Conservation (phyloP, 1,284 basidiomycete species). For the Amylostereum chailletii region DNA sequence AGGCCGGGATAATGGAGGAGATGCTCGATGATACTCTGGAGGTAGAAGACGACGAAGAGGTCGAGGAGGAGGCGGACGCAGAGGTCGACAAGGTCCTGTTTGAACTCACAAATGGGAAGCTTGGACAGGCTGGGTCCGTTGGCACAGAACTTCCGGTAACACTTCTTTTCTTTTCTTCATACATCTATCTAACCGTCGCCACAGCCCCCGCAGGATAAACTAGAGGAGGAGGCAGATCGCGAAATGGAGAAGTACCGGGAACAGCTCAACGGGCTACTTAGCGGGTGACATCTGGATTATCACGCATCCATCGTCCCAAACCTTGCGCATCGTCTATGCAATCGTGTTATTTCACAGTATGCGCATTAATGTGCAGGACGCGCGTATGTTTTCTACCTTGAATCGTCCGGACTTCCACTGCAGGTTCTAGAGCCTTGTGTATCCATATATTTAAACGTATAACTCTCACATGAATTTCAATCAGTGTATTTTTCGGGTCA, state of each 20-base stretch:
- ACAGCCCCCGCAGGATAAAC: conserved; percentile 45
- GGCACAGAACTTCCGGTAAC: conserved; percentile 70
- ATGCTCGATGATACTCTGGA: conserved; percentile 87
- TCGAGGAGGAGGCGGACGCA: conserved; percentile 94
- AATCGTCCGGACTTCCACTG: no score
- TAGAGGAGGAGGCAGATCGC: conserved; percentile 74
- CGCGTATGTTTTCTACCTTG: no score
- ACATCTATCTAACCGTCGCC: neutral
- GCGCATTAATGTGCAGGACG: no score
- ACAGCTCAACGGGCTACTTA: conserved; percentile 79
- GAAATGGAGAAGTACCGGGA: conserved; percentile 84
- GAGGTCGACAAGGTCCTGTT: conserved; percentile 97
- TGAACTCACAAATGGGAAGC: conserved; percentile 93
- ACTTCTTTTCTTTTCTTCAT: neutral
- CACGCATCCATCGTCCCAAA: no score
- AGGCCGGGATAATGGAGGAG: conserved; percentile 92
- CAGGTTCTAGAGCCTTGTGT: no score
- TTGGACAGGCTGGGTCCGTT: conserved; percentile 75
- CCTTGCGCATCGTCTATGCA: no score
- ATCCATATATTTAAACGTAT: no score
- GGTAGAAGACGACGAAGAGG: conserved; percentile 86
- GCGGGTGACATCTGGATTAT: conserved; percentile 32
- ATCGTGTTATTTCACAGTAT: no score
- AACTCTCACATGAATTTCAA: no score
- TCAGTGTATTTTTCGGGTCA: no score